Conservation (phyloP, 495 filamentous ascomycete species). For the Jackrogersella multiformis region DNA sequence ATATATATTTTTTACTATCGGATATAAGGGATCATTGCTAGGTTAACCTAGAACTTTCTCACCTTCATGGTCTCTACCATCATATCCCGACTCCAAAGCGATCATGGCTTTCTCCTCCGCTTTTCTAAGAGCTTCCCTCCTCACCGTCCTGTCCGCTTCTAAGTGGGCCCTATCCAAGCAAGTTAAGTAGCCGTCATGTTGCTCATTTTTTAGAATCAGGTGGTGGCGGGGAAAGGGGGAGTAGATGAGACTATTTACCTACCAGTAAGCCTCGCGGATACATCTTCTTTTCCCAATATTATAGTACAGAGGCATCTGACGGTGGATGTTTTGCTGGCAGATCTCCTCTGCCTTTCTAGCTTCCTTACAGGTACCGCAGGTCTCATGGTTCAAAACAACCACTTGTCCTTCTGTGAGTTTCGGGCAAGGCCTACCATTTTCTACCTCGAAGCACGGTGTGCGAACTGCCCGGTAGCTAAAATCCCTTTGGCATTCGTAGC, state of each 20-base stretch:
- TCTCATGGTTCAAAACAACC: conserved; percentile 6
- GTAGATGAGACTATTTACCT: not conserved
- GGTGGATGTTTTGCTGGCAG: conserved; percentile 28
- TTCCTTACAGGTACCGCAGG: conserved; percentile 16
- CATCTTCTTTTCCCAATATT: not conserved
- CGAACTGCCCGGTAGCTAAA: not conserved
- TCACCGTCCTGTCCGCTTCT: not conserved
- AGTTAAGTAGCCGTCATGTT: not conserved
- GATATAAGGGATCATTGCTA: no score
- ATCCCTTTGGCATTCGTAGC: conserved; percentile 30
- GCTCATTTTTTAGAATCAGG: not conserved
- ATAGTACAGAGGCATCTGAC: conserved; percentile 21
- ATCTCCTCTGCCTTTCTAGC: conserved; percentile 26
- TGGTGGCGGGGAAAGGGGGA: not conserved
- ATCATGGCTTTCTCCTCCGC: not conserved
- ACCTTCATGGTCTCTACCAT: not conserved
- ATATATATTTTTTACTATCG: no score
- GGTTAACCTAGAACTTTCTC: no score
- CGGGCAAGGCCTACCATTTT: not conserved
- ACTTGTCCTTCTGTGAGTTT: not conserved
- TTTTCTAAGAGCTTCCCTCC: not conserved
- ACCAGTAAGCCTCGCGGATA: conserved; percentile 28
- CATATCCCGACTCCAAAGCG: not conserved
- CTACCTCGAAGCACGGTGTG: conserved; percentile 11
- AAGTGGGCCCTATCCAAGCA: not conserved